Evolutionary conservation across 2,329 filamentous ascomycete genomes (phyloP), one percentile per base, ranked within the genome.

Genomic region (Ophiocordyceps camponoti-leonardi): DNA sequence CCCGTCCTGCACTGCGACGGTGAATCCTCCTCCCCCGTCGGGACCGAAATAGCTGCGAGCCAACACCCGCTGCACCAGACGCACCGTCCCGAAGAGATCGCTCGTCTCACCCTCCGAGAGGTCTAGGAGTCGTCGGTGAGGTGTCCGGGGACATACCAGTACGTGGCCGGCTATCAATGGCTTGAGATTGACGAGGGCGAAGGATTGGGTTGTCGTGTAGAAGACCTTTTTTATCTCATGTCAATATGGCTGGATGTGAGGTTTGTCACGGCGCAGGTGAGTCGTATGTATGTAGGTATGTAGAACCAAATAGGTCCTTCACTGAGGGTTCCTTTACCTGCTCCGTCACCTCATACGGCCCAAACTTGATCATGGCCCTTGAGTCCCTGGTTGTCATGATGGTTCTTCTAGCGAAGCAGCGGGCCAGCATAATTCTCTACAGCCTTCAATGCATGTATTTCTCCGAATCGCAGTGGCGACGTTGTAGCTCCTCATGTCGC

Each of bases 1-100:
- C 19, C 92, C 92, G 61, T 98, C 92, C 61, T 98, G 92, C n/a
- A 98, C 75, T 0, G 90, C 88, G 44, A 98, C 80, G 58, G 94
- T 96, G 65, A 96, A 82, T 48, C 85, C 83, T 11, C 84, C 78
- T 6, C 78, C 82, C 31, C 72, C 42, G 19, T 54, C 45, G 61
- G 28, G 68, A 10, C 55, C 51, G 52, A 80, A 79, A 56, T 78
- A 78, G 33, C 66, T 61, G 16, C 61, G 63, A 0, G 75, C 74
- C 12, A 95, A 72, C 67, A 93, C 87, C 42, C 73, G 74, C 54
- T 88, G 81, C 6, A 94, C 80, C 39, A 78, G 77, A 61, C 92
- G 86, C 26, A 94, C 87, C 1, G 88, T 82, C n/a, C 73, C 62
- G 66, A 95, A 94, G 20, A 98, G 76, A 61, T 98, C 90, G 26